Base-by-base conservation (phyloP, 441 rosid genomes). In the Adansonia grandidieri region DNA sequence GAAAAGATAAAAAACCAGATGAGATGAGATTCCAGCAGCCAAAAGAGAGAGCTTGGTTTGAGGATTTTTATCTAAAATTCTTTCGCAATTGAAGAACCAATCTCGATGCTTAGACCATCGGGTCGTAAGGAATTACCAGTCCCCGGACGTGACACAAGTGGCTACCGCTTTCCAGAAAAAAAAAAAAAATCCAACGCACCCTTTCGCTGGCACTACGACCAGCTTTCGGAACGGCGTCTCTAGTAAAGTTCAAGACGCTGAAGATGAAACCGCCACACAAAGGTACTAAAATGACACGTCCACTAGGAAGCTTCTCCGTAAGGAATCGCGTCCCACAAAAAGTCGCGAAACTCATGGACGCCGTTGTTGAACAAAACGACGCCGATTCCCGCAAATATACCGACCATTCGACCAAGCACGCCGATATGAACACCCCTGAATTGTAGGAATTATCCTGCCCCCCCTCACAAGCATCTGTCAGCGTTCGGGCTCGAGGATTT, bases 101-200 rank as follows among this genome's bases (percentile, higher is more conserved):
- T 91, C 84, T 95, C 97, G 17, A 95, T 97, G 76, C 97, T 91
- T 9, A 98, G 97, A 69, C 98, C 98, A 87, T 95, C 98, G 1
- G 97, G 97, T 0, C 98, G 98, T 68, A 95, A 83, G 2, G 98
- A 93, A 80, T 93, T 95, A 7, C 97, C 98, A 6, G 97, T 93
- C 9, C 96, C 97, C 3, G 93, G 93, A 9, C 32, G 98, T 95
- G 66, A 93, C 88, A 80, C 93, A 91, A 60, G 98, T 97, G 3
- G 97, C 92, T 62, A 86, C 84, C 0, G 97, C 84, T 80, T 95
- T 95, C 48, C 32, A 28, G 32, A 91, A 79, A 53, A 93, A 61
- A 9, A 93, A 97, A 28, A 28, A 28, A 28, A 28, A 50, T 86
- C 81, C 82, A 93, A n/a, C 24, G 86, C 88, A 1, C 85, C 87